Conservation (phyloP, 2,329 filamentous ascomycete species). For the Penicillium sp. region DNA sequence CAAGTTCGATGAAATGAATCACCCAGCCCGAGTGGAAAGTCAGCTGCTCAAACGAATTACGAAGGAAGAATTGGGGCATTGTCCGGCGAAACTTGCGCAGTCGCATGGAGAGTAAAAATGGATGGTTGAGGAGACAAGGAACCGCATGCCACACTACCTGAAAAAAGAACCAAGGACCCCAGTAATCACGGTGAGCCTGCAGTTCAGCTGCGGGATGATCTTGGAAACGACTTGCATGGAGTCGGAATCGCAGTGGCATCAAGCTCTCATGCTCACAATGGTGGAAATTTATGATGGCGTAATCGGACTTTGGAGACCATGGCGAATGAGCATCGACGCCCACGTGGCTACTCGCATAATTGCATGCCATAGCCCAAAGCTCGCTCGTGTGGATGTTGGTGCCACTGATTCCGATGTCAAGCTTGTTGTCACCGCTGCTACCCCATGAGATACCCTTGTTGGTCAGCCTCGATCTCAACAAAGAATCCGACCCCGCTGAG, state of each 20-base stretch:
- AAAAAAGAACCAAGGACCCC: conserved; percentile 52
- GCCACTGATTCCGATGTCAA: conserved; percentile 39
- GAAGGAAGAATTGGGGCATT: conserved; percentile 54
- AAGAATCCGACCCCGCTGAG: neutral
- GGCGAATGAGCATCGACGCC: conserved; percentile 40
- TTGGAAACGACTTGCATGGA: conserved; percentile 48
- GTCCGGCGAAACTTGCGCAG: conserved; percentile 50
- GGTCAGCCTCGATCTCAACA: conserved; percentile 4
- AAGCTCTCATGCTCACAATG: conserved; percentile 53
- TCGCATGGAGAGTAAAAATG: conserved; percentile 50
- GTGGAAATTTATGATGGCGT: conserved; percentile 46
- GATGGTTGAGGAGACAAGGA: conserved; percentile 53
- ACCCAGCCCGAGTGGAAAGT: conserved; percentile 52
- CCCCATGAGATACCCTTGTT: neutral
- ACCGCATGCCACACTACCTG: conserved; percentile 53
- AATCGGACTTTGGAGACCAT: conserved; percentile 52
- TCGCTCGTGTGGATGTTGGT: conserved; percentile 46
- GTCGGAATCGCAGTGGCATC: conserved; percentile 50
- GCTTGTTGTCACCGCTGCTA: conserved; percentile 9
- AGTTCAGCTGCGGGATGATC: conserved; percentile 41
- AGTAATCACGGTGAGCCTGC: conserved; percentile 47
- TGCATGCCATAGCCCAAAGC: conserved; percentile 49
- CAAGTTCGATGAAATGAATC: conserved; percentile 49
- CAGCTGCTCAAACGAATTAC: conserved; percentile 52
- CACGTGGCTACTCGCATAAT: conserved; percentile 46